A percentile compares a stretch with the other conserved stretches of the same genome.
Evolutionary conservation across 2,329 filamentous ascomycete species (phyloP).

Genomic region (Penicillium thymicola): DNA sequence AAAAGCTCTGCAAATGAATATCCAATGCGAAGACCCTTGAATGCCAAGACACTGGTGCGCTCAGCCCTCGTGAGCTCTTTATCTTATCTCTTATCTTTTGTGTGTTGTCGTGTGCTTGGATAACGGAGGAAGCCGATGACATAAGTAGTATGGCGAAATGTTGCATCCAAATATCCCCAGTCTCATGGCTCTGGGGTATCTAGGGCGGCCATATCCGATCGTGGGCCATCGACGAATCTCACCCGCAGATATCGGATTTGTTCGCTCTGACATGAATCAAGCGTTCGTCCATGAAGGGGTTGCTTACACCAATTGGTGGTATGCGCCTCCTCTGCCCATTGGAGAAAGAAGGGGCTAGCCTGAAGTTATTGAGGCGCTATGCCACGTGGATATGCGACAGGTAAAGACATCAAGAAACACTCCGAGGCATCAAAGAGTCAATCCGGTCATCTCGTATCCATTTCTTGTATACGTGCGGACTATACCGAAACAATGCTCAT

Average conservation of each 20-base stretch:
- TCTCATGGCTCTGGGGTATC: neutral
- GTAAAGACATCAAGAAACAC: neutral
- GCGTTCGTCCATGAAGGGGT: neutral
- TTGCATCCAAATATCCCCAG: neutral
- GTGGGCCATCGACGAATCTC: neutral
- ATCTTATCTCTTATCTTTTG: slow-evolving; percentile 11
- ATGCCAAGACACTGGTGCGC: slow-evolving; percentile 11
- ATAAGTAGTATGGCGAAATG: neutral
- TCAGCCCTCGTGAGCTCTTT: slow-evolving; percentile 5
- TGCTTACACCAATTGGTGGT: neutral
- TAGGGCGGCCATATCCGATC: slow-evolving; percentile 6
- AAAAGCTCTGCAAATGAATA: neutral
- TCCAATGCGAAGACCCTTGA: slow-evolving; percentile 12
- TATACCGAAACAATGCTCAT: neutral
- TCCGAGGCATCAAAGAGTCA: neutral
- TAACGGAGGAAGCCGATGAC: slow-evolving; percentile 12
- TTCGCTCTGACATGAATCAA: neutral
- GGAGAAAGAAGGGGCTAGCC: neutral
- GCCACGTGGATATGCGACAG: neutral
- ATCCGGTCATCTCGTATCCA: neutral
- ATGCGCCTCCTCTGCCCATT: neutral
- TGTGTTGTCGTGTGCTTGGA: neutral
- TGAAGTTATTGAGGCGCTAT: neutral
- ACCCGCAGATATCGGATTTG: neutral
- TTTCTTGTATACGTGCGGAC: neutral